Conservation (phyloP, 148 eudicot species). For the Cornus controversa region DNA sequence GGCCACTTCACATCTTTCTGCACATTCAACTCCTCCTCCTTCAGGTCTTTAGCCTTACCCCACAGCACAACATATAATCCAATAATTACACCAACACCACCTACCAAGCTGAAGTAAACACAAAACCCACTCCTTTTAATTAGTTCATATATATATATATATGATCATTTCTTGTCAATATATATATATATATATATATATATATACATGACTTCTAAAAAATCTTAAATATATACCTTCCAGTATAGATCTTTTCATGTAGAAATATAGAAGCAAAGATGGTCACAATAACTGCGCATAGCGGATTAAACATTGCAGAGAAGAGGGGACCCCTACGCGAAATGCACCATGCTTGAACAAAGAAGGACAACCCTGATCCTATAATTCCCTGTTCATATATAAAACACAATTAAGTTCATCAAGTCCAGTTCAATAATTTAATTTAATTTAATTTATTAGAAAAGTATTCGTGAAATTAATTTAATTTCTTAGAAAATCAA, state of each 20-base stretch:
- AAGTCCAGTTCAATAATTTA: too few species aligned
- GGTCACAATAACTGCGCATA: constrained; percentile 56
- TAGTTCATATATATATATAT: background rate
- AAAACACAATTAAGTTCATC: background rate
- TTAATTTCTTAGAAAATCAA: background rate
- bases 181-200: background rate
- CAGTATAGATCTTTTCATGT: constrained; percentile 61
- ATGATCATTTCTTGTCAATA: too few species aligned
- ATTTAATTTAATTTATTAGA: too few species aligned
- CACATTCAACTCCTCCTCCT: constrained; percentile 25
- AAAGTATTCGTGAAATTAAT: too few species aligned
- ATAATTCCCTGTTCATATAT: constrained; percentile 41
- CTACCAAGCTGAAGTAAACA: constrained; percentile 44
- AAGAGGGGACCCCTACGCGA: constrained; percentile 65
- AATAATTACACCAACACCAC: constrained; percentile 45
- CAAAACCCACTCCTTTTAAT: too few species aligned
- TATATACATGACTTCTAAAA: too few species aligned
- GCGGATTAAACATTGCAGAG: constrained; percentile 78
- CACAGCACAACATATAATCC: constrained; percentile 75
- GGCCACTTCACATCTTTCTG: constrained; percentile 8
- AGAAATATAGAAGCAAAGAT: constrained; percentile 47
- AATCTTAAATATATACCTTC: constrained; percentile 65
- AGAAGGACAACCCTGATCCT: constrained; percentile 55
- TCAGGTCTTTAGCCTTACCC: constrained; percentile 62
- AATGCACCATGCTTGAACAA: constrained; percentile 78